Evolutionary conservation across 805 yeast species (phyloP), one percentile per base, ranked within the genome.

Genomic region (Debaryomyces castellii): DNA sequence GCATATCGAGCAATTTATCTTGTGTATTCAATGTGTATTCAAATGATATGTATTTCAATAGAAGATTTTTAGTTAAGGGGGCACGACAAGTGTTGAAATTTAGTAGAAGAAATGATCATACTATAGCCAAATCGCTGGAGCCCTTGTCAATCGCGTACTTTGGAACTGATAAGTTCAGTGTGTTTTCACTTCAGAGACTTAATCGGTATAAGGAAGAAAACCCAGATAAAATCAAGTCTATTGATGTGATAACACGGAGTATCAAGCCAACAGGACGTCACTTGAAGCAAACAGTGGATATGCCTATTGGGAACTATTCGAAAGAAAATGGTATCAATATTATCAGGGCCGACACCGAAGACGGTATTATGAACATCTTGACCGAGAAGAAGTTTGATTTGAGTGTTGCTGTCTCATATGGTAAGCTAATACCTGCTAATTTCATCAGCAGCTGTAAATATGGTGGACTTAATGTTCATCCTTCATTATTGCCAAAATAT

Each of bases 351-450:
- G 90, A 84, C 43, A 55, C 73, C 1, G 54, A 62, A 1, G 40
- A 51, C 0, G 84, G 78, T 22, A 77, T 72, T 11, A 40, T 53
- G 42, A 49, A 54, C 38, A 47, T 58, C 2, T 18, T 62, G 40
- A 47, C 51, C 0, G 39, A 48, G 0, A 46, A 60, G 1, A 45
- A 61, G 2, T 84, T 77, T 60, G 79, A 86, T 50, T 59, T 90
- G 51, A 85, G 90, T 0, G 73, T 94, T n/a, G 97, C 98, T 0
- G 97, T 90, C 1, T 89, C 97, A 0, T 94, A 82, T 62, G 99
- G 98, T 0, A 74, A 74, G 41, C 69, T 92, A 38, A 89, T 94
- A 3, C 97, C 98, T 0, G 67, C 65, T 0, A 47, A 61, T 1
- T 80, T 89, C 51, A 63, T 94, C 1, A 41, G 57, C 0, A 41